Evolutionary conservation across 2,329 filamentous ascomycete genomes (phyloP).

Genomic region (Colletotrichum echinochloae): DNA sequence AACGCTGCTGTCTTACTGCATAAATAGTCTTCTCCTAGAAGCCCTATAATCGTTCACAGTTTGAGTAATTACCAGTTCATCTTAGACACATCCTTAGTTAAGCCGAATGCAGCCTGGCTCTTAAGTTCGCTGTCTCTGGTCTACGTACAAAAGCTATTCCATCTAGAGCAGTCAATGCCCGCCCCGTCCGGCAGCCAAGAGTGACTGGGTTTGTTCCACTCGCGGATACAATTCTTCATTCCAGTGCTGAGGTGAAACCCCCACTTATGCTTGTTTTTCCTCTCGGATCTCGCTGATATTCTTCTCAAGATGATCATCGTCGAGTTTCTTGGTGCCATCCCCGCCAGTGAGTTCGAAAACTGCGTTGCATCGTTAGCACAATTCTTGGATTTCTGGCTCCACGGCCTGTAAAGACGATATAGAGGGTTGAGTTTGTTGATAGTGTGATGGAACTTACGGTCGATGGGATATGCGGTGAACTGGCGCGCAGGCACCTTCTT

Average conservation of each 20-base stretch:
- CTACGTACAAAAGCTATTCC: too few relatives aligned
- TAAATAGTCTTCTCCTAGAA: too few relatives aligned
- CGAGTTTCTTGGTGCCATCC: background rate
- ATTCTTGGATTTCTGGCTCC: too few relatives aligned
- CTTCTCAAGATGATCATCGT: slow-evolving; percentile 9
- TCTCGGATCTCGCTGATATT: slow-evolving; percentile 4
- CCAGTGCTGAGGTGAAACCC: background rate
- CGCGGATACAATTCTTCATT: background rate
- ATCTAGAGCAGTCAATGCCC: too few relatives aligned
- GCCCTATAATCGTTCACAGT: too few relatives aligned
- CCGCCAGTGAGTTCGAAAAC: slow-evolving; percentile 38
- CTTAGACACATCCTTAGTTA: too few relatives aligned
- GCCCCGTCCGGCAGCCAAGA: too few relatives aligned
- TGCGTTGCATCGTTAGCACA: slow-evolving; percentile 10
- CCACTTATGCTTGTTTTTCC: background rate
- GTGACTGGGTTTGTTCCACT: background rate
- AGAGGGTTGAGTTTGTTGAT: too few relatives aligned
- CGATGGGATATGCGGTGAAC: slow-evolving; percentile 47
- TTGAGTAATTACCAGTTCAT: too few relatives aligned
- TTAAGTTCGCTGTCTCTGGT: too few relatives aligned
- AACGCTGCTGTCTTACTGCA: too few relatives aligned
- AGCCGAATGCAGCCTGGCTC: too few relatives aligned
- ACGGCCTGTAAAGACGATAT: background rate
- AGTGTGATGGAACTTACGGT: slow-evolving; percentile 44
- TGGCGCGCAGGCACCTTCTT: slow-evolving; percentile 49